A percentile compares a stretch with the other conserved stretches of the same genome.
Evolutionary conservation across 2,329 filamentous ascomycete species (phyloP).

Genomic region (Beauveria sp.): DNA sequence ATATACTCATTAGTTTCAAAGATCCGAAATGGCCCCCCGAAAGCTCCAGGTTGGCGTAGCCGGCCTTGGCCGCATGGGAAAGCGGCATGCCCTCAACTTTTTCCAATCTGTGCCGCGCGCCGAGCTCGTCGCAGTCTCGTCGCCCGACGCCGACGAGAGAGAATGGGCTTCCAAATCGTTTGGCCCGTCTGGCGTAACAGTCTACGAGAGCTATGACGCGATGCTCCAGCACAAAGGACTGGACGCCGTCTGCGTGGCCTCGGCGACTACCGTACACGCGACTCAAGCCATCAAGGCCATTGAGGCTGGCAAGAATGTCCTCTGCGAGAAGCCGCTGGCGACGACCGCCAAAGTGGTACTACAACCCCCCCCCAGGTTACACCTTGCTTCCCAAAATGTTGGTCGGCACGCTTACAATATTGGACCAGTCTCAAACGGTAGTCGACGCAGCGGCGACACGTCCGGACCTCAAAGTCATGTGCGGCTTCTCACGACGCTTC

Average conservation of each 20-base stretch:
- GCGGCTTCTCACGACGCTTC: slow-evolving; percentile 38
- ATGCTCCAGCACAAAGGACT: neutral
- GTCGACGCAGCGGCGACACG: slow-evolving; percentile 34
- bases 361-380: no score
- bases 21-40: slow-evolving; percentile 8
- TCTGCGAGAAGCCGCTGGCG: neutral
- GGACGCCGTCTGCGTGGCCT: neutral
- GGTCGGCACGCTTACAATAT: neutral
- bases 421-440: neutral
- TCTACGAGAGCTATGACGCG: neutral
- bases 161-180: slow-evolving; percentile 42
- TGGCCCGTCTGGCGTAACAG: neutral
- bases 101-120: slow-evolving; percentile 38
- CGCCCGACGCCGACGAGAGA: slow-evolving; percentile 35
- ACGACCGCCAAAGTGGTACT: neutral
- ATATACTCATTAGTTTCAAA: neutral
- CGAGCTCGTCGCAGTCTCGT: slow-evolving; percentile 41
- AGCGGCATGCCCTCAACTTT: slow-evolving; percentile 41
- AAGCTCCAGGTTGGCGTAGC: slow-evolving; percentile 37
- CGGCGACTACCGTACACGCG: neutral
- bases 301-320: neutral
- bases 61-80: slow-evolving; percentile 46
- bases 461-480: slow-evolving; percentile 57
- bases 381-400: neutral
- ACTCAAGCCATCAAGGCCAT: neutral